Evolutionary conservation across 2,329 filamentous ascomycete species (phyloP).

Genomic region (Fusarium hostae): DNA sequence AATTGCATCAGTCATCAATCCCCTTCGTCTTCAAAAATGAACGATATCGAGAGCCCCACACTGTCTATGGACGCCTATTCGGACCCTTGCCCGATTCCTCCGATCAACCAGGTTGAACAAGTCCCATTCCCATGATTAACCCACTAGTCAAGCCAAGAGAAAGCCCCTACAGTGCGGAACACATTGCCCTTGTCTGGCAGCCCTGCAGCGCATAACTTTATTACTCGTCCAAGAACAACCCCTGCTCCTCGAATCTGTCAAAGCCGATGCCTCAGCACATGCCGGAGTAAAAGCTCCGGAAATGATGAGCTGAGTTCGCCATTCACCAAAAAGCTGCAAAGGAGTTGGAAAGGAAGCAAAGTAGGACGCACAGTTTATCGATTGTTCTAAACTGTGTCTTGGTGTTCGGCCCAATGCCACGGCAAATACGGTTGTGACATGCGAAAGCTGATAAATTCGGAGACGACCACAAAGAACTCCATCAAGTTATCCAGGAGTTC

Average conservation of each 20-base stretch:
- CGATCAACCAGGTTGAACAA: not conserved
- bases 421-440: not conserved
- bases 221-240: not conserved
- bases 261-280: not conserved
- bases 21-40: not conserved
- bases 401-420: not conserved
- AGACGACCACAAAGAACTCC: not conserved
- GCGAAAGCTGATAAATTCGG: not conserved
- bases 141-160: constrained; percentile 26
- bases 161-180: not conserved
- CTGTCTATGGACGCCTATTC: not conserved
- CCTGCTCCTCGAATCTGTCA: not conserved
- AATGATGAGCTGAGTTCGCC: not conserved
- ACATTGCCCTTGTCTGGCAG: constrained; percentile 2
- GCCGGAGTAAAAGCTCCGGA: constrained; percentile 28
- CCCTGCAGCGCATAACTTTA: not conserved
- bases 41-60: not conserved
- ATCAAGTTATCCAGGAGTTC: not conserved
- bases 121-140: constrained; percentile 29
- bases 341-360: not conserved
- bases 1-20: not conserved
- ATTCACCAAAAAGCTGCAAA: not conserved
- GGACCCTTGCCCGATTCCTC: constrained; percentile 28
- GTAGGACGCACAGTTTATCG: not conserved
- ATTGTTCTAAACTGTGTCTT: not conserved